Percentiles rank a stretch among this genome's conserved stretches.
phyloP scores from a whole-genome alignment of 352 stramenopile genomes.

The Pythium vanterpoolii region DNA sequence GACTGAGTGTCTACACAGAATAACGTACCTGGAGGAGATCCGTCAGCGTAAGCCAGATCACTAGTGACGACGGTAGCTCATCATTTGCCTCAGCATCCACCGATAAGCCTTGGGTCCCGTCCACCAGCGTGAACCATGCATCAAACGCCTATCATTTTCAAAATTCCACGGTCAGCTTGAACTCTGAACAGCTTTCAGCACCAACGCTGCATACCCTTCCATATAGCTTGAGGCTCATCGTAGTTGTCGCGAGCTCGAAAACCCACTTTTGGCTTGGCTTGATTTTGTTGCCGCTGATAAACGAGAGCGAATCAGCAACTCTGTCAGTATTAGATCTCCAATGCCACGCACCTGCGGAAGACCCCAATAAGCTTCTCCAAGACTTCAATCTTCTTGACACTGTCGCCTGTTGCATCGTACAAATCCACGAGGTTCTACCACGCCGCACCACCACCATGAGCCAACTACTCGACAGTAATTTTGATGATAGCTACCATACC shows the following conservation, averaged over 20 bases:
- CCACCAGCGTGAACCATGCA: slow-evolving; percentile 71
- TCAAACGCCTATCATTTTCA: slow-evolving; percentile 78
- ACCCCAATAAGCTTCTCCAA: slow-evolving; percentile 75
- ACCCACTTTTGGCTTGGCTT: slow-evolving; percentile 83
- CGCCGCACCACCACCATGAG: neutral
- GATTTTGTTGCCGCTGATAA: slow-evolving; percentile 73
- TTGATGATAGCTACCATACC: slow-evolving; percentile 26
- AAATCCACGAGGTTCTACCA: slow-evolving; percentile 73
- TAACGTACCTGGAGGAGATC: slow-evolving; percentile 68
- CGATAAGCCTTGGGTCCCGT: slow-evolving; percentile 30
- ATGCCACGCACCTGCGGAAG: slow-evolving; percentile 57
- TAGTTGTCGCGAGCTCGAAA: slow-evolving; percentile 52
- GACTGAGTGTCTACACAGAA: no score
- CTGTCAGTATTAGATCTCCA: no score
- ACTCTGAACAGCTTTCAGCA: no score
- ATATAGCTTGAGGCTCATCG: slow-evolving; percentile 49
- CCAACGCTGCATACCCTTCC: slow-evolving; percentile 23
- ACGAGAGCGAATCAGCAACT: no score
- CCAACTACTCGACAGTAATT: neutral
- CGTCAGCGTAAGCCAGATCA: slow-evolving; percentile 73
- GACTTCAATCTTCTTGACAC: slow-evolving; percentile 57
- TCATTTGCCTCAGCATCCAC: slow-evolving; percentile 55
- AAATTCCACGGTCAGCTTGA: no score
- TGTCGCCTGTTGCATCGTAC: slow-evolving; percentile 47
- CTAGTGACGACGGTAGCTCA: slow-evolving; percentile 48